Conservation (phyloP, 495 filamentous ascomycete genomes). For the Haplographium delicatum region DNA sequence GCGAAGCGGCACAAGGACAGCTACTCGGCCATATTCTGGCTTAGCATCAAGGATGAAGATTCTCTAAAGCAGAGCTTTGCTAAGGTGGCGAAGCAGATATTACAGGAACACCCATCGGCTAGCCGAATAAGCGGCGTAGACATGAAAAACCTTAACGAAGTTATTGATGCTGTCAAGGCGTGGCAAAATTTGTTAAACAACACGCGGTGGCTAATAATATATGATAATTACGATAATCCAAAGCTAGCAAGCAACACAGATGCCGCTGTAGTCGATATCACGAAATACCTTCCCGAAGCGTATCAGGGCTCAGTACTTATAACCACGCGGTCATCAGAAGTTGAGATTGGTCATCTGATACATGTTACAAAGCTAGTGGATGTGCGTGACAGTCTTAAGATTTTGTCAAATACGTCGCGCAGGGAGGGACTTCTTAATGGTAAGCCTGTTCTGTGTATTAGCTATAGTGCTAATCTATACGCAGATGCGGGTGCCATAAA, state of each 20-base stretch:
- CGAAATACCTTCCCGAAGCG: slow-evolving; percentile 28
- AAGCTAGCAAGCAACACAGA: slow-evolving; percentile 23
- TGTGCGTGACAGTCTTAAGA: slow-evolving; percentile 28
- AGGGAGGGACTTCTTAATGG: slow-evolving; percentile 21
- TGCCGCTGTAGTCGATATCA: slow-evolving; percentile 25
- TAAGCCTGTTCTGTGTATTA: slow-evolving; percentile 7
- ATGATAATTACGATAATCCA: slow-evolving; percentile 39
- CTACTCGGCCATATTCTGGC: slow-evolving; percentile 11
- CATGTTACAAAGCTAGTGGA: slow-evolving; percentile 29
- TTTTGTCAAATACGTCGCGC: slow-evolving; percentile 29
- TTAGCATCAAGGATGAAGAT: slow-evolving; percentile 16
- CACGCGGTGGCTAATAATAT: slow-evolving; percentile 35
- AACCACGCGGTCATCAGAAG: slow-evolving; percentile 33
- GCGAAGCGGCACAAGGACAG: slow-evolving; percentile 2
- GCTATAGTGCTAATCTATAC: neutral
- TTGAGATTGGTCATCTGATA: slow-evolving; percentile 28
- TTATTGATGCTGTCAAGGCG: slow-evolving; percentile 26
- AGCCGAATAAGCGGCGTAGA: slow-evolving; percentile 9
- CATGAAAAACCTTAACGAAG: slow-evolving; percentile 20
- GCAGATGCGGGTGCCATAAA: slow-evolving; percentile 22
- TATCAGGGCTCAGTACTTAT: slow-evolving; percentile 35
- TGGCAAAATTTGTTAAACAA: slow-evolving; percentile 35
- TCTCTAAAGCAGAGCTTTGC: slow-evolving; percentile 28
- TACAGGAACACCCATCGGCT: slow-evolving; percentile 18
- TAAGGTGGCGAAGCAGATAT: slow-evolving; percentile 23